Conservation (phyloP, 164 flowering plant species). For the Macadamia tetraphylla region DNA sequence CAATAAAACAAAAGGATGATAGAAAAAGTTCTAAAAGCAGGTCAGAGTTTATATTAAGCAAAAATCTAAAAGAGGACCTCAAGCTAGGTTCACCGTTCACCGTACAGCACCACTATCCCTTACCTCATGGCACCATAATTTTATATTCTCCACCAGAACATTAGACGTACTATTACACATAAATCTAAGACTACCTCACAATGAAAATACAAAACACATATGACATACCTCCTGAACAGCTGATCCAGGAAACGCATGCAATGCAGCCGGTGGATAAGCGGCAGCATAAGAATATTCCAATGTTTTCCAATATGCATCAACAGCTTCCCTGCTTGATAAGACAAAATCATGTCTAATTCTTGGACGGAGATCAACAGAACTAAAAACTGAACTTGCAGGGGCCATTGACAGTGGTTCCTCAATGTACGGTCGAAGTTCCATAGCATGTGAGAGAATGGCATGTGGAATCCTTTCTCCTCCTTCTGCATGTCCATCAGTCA, state of each 20-base stretch:
- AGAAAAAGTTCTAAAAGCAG: too few species aligned
- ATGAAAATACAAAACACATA: background rate
- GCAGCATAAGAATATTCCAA: slow-evolving; percentile 86
- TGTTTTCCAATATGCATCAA: slow-evolving; percentile 86
- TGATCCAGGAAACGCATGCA: slow-evolving; percentile 90
- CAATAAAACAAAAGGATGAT: too few species aligned
- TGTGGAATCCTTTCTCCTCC: slow-evolving; percentile 26
- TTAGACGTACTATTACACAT: too few species aligned
- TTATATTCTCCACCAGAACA: too few species aligned
- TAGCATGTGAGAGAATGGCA: slow-evolving; percentile 52
- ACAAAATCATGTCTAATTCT: slow-evolving; percentile 77
- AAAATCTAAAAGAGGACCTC: too few species aligned
- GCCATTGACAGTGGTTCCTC: slow-evolving; percentile 68
- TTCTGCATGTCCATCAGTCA: slow-evolving; percentile 32
- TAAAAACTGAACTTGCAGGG: slow-evolving; percentile 25
- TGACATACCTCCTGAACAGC: slow-evolving; percentile 68
- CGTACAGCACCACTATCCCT: too few species aligned
- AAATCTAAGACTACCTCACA: background rate
- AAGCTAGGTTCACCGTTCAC: too few species aligned
- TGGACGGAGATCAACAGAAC: slow-evolving; percentile 64
- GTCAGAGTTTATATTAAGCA: too few species aligned
- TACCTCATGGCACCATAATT: too few species aligned
- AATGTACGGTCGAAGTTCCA: slow-evolving; percentile 92
- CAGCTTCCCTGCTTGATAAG: slow-evolving; percentile 58
- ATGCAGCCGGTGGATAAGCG: slow-evolving; percentile 63